Evolutionary conservation across 2,329 filamentous ascomycete species (phyloP), one percentile per base, ranked within the genome.

Genomic region (Cytospora schulzeri): DNA sequence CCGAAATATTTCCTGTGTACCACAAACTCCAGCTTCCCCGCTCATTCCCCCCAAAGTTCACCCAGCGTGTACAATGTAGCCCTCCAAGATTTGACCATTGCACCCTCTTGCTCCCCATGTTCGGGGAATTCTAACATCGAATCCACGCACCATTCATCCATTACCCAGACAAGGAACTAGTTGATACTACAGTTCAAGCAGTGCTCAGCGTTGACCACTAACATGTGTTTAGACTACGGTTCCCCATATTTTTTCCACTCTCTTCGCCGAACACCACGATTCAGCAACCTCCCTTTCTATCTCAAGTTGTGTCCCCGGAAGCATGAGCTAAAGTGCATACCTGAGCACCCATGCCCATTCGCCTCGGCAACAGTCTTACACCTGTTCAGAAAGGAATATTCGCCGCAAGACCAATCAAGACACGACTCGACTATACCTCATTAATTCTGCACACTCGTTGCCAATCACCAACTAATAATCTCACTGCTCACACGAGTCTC

Each of bases 21-120:
- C 48, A 24, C 48, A 53, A 14, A 24, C 28, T 31, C 62, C 55
- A 28, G 52, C 29, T 66, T 64, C 65, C 65, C 65, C 65, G 57
- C 65, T 41, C 33, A 29, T 33, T 19, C 26, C 28, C n/a, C 26
- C 5, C 29, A 33, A n/a, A n/a, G 48, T 50, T 50, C 35, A 53
- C 57, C 5, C n/a, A 24, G 5, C 22, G 53, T 38, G n/a, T 31
- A 60, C 29, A 9, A 53, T 53, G 19, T 54, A 53, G 35, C 14
- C 41, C n/a, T n/a, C n/a, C n/a, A n/a, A n/a, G n/a, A n/a, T n/a
- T 48, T 48, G 38, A 45, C 26, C 48, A 26, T 33, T 28, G 17
- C 57, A 57, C 14, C 11, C 38, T 48, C 57, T n/a, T n/a, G n/a
- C 52, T 38, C 57, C 56, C 61, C 61, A 60, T 48, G 31, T 54